Base-by-base conservation (phyloP, 2,329 filamentous ascomycete genomes). In the Furcasterigmium furcatum region DNA sequence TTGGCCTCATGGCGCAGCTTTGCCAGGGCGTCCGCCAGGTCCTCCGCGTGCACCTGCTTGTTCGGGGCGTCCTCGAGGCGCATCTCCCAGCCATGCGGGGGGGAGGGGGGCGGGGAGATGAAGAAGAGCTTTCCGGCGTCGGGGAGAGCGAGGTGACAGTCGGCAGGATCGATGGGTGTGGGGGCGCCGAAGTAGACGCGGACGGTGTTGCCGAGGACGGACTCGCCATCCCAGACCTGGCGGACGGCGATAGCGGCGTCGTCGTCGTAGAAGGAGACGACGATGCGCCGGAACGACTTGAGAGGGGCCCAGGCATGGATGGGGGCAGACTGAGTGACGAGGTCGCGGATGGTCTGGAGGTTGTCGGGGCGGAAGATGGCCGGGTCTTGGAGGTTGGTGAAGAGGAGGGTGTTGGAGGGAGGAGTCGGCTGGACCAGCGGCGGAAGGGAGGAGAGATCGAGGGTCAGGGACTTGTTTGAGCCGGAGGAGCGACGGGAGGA, bases 391-490 rank as follows among this genome's bases (percentile, higher is more conserved):
- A 94, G 80, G 70, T 90, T 90, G 58, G 88, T 94, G 61, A 94
- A 85, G 59, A 94, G 81, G 46, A 94, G 82, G 1, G 88, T 94
- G 72, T 94, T 94, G 54, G 85, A 87, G 6, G 87, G 85, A 45
- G 84, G 80, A 21, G 87, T 83, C n/a, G 88, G 87, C 60, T 82
- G 78, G 35, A 74, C 73, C 45, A 88, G 74, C 29, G 85, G 79
- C 41, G 88, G 87, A 35, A 92, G 70, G 59, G 75, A 79, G 51
- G 85, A 86, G 38, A 92, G 79, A 61, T 92, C 88, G 58, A 94
- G 77, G 19, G 82, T 84, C 46, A 90, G 79, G 48, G 72, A 67
- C 49, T 68, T 69, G 54, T 64, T 65, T 44, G 71, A 76, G 39
- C 71, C 66, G 49, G 63, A 63, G 43, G 74, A 76, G 10, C 49